Evolutionary conservation across 75 land plant species (phyloP), one percentile per base, ranked within the genome.

Genomic region (Azolla pinnata): DNA sequence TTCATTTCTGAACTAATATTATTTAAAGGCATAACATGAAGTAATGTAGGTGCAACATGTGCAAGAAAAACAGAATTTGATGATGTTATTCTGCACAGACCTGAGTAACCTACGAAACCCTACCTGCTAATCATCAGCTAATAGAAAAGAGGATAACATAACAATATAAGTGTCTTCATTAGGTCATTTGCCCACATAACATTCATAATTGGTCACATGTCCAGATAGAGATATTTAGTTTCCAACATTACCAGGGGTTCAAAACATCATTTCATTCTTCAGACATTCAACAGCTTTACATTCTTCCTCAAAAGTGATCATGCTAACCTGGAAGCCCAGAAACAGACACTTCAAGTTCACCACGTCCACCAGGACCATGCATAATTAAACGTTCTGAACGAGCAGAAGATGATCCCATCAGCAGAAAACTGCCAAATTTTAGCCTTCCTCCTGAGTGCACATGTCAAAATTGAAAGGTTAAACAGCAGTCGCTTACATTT

Each of bases 291-390:
- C n/a, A n/a, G n/a, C n/a, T n/a, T n/a, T n/a, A n/a, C n/a, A n/a
- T n/a, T n/a, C n/a, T n/a, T n/a, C n/a, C n/a, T n/a, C 10, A 51
- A 5, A n/a, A 60, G 25, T 29, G 18, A 16, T 12, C 1, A 12
- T 9, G 28, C 56, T 19, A 47, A 92, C 97, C 89, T 70, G 77
- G 70, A 59, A 88, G 76, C 35, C 79, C 81, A 16, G 95, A 88
- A 30, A 92, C 95, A 54, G 90, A 87, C 21, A 92, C 97, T 65
- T 92, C 96, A 69, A 92, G 82, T 68, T 90, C 97, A 9, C 97
- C 97, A 72, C 89, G 83, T 21, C 95, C 97, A 27, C 87, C 90
- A 67, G 97, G 95, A 33, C 97, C 97, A 74, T 78, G 82, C 97
- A 92, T 92, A 63, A 76, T 74, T 38, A 92, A 71, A 63, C 68